A percentile compares a stretch with the other conserved stretches of the same genome.
Evolutionary conservation across 257 asterid genomes (phyloP).

Genomic region (Anisodus acutangulus): DNA sequence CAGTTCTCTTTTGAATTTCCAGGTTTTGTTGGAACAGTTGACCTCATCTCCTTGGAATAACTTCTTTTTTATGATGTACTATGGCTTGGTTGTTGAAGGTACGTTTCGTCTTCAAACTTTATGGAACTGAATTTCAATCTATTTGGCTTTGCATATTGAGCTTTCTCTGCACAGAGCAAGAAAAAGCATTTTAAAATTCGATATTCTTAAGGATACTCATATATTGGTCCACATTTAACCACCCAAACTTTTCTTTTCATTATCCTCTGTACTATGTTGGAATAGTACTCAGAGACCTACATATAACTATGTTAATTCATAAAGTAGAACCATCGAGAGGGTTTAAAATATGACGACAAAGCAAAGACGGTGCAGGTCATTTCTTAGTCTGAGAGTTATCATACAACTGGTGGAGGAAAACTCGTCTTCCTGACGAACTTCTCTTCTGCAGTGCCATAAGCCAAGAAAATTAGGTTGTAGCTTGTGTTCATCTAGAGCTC

Average conservation of each 20-base stretch:
- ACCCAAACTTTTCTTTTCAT: background rate
- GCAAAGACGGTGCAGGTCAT: background rate
- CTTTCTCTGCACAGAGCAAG: background rate
- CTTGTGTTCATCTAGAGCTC: background rate
- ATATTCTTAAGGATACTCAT: background rate
- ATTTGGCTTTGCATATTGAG: background rate
- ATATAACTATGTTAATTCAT: background rate
- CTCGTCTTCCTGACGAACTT: background rate
- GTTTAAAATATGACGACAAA: background rate
- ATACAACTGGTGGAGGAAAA: background rate
- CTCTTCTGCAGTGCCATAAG: background rate
- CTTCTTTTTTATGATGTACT: constrained; percentile 47
- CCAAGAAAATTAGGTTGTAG: background rate
- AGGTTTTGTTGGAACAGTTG: constrained; percentile 48
- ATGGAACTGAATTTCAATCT: background rate
- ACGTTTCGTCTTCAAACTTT: background rate
- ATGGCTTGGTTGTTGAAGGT: constrained; percentile 52
- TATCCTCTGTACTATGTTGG: background rate
- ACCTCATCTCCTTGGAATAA: constrained; percentile 51
- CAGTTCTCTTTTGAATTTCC: background rate
- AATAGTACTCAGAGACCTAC: background rate
- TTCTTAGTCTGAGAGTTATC: background rate
- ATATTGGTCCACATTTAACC: background rate
- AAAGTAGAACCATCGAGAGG: background rate
- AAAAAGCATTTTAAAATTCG: background rate